Conservation (phyloP, 2,329 filamentous ascomycete genomes). For the Xylariaceae sp. region DNA sequence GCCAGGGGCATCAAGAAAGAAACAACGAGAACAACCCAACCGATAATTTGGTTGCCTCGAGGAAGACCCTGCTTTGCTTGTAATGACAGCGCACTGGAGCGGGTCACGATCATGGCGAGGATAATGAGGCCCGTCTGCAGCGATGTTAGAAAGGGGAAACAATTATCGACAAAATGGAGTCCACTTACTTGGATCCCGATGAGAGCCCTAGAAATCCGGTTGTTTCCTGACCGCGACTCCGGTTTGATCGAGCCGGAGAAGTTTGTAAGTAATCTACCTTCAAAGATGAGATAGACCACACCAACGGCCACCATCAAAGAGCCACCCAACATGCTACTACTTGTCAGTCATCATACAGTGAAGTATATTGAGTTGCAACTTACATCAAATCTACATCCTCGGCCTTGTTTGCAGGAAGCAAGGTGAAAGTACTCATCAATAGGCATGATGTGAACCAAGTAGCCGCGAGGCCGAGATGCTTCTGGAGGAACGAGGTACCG, state of each 20-base stretch:
- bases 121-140: conserved; percentile 66
- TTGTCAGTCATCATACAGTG: conserved; percentile 12
- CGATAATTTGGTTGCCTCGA: conserved; percentile 78
- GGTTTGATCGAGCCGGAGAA: conserved; percentile 22
- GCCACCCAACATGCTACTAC: conserved; percentile 65
- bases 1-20: conserved; percentile 75
- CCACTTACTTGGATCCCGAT: conserved; percentile 59
- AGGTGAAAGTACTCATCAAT: conserved; percentile 84
- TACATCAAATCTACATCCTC: conserved; percentile 57
- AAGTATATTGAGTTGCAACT: background rate
- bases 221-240: conserved; percentile 26
- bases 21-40: conserved; percentile 72
- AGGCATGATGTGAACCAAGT: conserved; percentile 74
- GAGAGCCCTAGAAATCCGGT: conserved; percentile 51
- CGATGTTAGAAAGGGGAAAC: conserved; percentile 9
- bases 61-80: conserved; percentile 82
- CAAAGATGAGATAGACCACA: conserved; percentile 71
- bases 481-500: conserved; percentile 64
- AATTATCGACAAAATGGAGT: conserved; percentile 13
- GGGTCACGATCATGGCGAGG: conserved; percentile 79
- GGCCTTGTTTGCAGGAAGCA: conserved; percentile 76
- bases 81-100: conserved; percentile 76
- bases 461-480: conserved; percentile 57
- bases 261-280: conserved; percentile 52
- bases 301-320: conserved; percentile 72